These are phyloP conservation scores for Fusarium sp. DNA, from an alignment of 2,329 filamentous ascomycete genomes.

Conservation along the genomic window DNA sequence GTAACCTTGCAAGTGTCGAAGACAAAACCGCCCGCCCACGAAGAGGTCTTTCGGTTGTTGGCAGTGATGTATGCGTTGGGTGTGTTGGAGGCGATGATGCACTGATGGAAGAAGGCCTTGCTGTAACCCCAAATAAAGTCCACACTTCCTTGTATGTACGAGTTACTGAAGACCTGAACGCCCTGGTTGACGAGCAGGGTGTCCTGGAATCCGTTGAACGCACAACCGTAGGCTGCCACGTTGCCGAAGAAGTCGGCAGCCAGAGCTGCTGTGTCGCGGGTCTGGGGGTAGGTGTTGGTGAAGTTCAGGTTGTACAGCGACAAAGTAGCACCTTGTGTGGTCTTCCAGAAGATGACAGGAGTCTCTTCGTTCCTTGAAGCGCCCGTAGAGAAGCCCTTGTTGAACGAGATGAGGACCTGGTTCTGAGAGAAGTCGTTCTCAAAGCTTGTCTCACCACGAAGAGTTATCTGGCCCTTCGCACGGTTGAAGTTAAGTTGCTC, in stretches of 20 bases:
- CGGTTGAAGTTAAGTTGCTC: conserved; percentile 42
- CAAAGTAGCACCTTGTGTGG: conserved; percentile 60
- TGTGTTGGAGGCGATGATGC: conserved; percentile 57
- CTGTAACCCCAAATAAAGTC: conserved; percentile 52
- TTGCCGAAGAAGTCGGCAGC: conserved; percentile 55
- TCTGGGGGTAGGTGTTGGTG: conserved; percentile 63
- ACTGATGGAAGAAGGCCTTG: conserved; percentile 56
- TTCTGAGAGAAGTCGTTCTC: conserved; percentile 46
- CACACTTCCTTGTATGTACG: conserved; percentile 51
- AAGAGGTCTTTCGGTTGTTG: conserved; percentile 50
- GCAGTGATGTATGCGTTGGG: conserved; percentile 53
- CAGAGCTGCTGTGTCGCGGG: conserved; percentile 59
- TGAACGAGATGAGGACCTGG: conserved; percentile 42
- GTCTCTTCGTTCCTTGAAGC: conserved; percentile 60
- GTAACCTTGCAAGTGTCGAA: conserved; percentile 53
- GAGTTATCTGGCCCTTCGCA: conserved; percentile 31
- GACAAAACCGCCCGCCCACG: conserved; percentile 53
- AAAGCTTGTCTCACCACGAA: conserved; percentile 43
- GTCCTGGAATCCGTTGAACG: conserved; percentile 65
- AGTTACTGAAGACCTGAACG: conserved; percentile 63
- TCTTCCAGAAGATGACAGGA: conserved; percentile 62
- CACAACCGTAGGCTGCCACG: conserved; percentile 58
- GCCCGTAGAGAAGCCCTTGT: conserved; percentile 52
- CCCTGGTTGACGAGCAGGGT: conserved; percentile 64
- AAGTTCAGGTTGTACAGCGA: conserved; percentile 74